These are phyloP conservation scores for Sutorius australiensis DNA, from an alignment of 768 basidiomycete species.

Conservation along the genomic window DNA sequence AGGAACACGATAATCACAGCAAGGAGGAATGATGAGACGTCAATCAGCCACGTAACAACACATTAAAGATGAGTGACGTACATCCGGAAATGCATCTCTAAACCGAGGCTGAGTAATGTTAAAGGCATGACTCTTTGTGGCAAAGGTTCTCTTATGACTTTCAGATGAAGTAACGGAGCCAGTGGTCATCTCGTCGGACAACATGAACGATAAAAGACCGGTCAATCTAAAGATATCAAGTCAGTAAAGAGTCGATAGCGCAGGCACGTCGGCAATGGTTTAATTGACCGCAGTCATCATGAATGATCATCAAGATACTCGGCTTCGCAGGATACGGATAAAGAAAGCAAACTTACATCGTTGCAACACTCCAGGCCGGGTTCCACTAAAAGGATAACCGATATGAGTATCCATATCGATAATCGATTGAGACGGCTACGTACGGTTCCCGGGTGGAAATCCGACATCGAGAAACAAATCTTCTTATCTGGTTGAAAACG, in stretches of 20 bases:
- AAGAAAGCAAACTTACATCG: constrained; percentile 60
- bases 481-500: constrained; percentile 90
- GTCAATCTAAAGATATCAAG: constrained; percentile 59
- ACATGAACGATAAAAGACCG: constrained; percentile 91
- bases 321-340: neutral
- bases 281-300: constrained; percentile 12
- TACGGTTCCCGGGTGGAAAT: constrained; percentile 87
- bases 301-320: constrained; percentile 9
- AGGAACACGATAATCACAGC: constrained; percentile 19
- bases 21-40: constrained; percentile 14
- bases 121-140: constrained; percentile 78
- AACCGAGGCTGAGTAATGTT: constrained; percentile 80
- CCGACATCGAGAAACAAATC: constrained; percentile 98
- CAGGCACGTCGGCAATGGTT: constrained; percentile 8
- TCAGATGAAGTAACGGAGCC: constrained; percentile 83
- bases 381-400: constrained; percentile 64
- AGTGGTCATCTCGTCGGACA: constrained; percentile 95
- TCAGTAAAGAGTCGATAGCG: constrained; percentile 7
- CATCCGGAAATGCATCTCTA: constrained; percentile 84
- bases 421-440: constrained; percentile 30
- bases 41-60: constrained; percentile 22
- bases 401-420: constrained; percentile 1
- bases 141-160: constrained; percentile 72
- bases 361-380: constrained; percentile 92
- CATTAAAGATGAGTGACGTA: constrained; percentile 38